Percentiles rank a stretch among this genome's conserved stretches.
Evolutionary conservation across 495 filamentous ascomycete species (phyloP).

Genomic region (Platismatia glauca): DNA sequence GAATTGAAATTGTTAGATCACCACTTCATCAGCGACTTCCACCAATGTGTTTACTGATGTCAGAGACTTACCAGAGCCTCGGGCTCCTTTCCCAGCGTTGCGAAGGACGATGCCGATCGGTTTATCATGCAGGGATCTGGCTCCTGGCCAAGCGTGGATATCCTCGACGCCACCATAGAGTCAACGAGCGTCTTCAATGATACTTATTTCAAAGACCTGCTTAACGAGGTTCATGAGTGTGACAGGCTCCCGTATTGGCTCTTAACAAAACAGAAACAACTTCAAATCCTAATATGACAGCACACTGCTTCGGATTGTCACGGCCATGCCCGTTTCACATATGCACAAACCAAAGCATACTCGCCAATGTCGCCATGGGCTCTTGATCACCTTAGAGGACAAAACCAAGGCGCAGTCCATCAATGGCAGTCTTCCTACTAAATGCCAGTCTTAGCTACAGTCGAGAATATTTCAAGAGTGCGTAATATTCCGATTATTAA

Average conservation of each 20-base stretch:
- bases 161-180: not conserved
- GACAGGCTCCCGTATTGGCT: too few relatives aligned
- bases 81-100: not conserved
- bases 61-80: not conserved
- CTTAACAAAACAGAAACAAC: too few relatives aligned
- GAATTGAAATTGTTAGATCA: not conserved
- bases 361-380: not conserved
- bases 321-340: not conserved
- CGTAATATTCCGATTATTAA: not conserved
- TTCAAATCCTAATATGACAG: not conserved
- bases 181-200: not conserved
- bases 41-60: not conserved
- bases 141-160: not conserved
- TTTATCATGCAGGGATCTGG: conserved; percentile 3
- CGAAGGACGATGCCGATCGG: not conserved
- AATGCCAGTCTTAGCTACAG: not conserved
- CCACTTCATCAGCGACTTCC: not conserved
- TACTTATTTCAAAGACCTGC: not conserved
- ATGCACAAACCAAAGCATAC: not conserved
- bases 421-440: not conserved
- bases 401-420: not conserved
- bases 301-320: not conserved
- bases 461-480: not conserved
- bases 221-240: not conserved
- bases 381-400: not conserved